Evolutionary conservation across 1,284 basidiomycete species (phyloP), one percentile per base, ranked within the genome.

Genomic region (Leccinum olivaceoglutinosum): DNA sequence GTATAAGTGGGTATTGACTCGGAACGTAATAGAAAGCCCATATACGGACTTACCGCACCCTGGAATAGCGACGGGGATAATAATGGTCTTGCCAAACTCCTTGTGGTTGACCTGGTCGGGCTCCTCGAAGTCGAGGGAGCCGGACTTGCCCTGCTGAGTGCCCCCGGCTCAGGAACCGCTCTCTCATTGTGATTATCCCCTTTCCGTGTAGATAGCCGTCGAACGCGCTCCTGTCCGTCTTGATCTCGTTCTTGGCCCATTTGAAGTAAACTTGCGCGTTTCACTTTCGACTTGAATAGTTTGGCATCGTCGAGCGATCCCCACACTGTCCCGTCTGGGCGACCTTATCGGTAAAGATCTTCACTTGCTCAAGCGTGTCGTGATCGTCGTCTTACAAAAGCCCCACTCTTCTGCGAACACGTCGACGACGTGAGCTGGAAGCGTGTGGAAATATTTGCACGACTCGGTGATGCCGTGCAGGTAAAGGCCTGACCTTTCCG

Each of bases 401-500:
- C 96, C 97, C 88, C 93, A 99, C 67, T 91, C 85, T 1, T 82
- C 76, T 0, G 97, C 96, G 70, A 98, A 97, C 0, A 82, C 81
- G 54, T 93, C 85, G 21, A 99, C 89, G 53, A 81, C 75, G 8
- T 79, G 74, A 0, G 90, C 87, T 0, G 88, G 79, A 62, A 89
- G 83, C 0, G 96, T 98, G 12, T 77, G 75, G 75, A 99, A 97
- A 4, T 79, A 79, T 12, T 84, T 86, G 1, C 86, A 80, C 69
- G 87, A 90, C 61, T 81, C 77, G 73, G 98, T 98, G 60, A 99
- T 80, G 3, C 96, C 95, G 76, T 99, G 97, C 0, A 99, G 82
- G 70, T 98, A 94, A 1, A 99, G 85, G 1, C 97, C 97, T 0
- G 94, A 93, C 68, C 88, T 86, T 36, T 96, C 88, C 0, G 83